Evolutionary conservation across 768 basidiomycete genomes (phyloP), one percentile per base, ranked within the genome.

Genomic region (Lyophyllum semitale): DNA sequence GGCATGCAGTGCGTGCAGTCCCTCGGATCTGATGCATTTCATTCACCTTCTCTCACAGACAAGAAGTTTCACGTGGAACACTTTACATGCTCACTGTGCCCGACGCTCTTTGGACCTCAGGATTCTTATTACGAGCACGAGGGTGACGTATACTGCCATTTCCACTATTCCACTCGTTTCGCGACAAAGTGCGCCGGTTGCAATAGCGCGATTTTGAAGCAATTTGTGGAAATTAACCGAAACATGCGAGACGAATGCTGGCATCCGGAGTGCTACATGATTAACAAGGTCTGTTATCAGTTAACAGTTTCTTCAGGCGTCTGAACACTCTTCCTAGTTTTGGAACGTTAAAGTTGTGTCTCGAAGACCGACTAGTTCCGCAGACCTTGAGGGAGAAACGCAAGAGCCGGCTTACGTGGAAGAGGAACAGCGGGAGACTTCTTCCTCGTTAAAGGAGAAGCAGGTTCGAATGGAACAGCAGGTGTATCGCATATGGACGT

Each of bases 211-310:
- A 99, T 99, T 59, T 76, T 99, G 62, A 99, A 99, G 76, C 97
- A 99, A 72, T 99, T 98, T 66, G 97, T 99, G 58, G 97, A 99
- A 76, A 98, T 99, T 74, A 98, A 99, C 67, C 84, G 97, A 57
- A 98, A 98, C 73, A 93, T 91, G 83, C 82, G 88, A 61, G 95
- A 99, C 73, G 97, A 99, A 76, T 98, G 96, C 67, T 99, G 97
- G 96, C 97, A 99, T 80, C 97, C 97, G 51, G 97, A 99, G 72
- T 99, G 97, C 71, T 98, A 98, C 72, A 98, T 98, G 96, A 98
- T 99, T 62, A 96, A 98, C 74, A 98, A 98, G 82, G 95, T 96
- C 59, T 53, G 82, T 53, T 45, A 8, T 33, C 55, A 18, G 25
- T 37, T 44, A 45, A 48, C 20, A 22, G 42, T 26, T 54, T 40